phyloP scores from a whole-genome alignment of 2,329 filamentous ascomycete genomes.

The Colletotrichum trifolii region DNA sequence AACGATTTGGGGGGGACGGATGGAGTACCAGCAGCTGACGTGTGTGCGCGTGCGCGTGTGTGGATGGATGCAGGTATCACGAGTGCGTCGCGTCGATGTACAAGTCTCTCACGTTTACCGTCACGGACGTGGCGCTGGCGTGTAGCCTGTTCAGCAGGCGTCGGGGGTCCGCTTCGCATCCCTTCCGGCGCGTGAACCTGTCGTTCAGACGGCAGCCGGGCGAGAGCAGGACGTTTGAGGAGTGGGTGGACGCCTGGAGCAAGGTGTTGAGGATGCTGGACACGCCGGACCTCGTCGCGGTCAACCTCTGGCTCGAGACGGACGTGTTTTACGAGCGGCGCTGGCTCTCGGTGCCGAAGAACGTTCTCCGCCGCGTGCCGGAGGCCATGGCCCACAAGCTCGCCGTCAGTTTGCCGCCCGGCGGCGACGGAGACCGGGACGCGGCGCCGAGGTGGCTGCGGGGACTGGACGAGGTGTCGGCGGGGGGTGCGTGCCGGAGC shows the following conservation, averaged over 20 bases:
- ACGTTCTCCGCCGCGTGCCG: constrained; percentile 27
- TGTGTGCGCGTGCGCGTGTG: too few relatives aligned
- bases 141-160: constrained; percentile 13
- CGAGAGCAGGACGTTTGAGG: constrained; percentile 20
- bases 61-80: constrained; percentile 1
- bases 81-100: constrained; percentile 22
- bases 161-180: background rate
- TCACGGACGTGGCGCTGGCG: constrained; percentile 28
- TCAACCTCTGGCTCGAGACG: constrained; percentile 30
- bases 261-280: constrained; percentile 13
- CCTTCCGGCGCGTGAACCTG: constrained; percentile 25
- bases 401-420: constrained; percentile 31
- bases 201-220: constrained; percentile 17
- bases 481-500: background rate
- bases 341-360: constrained; percentile 27
- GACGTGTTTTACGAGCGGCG: constrained; percentile 28
- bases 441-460: constrained; percentile 14
- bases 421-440: constrained; percentile 24
- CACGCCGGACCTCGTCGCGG: background rate
- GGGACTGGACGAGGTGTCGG: constrained; percentile 1
- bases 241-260: constrained; percentile 27
- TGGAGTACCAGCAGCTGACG: background rate
- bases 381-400: constrained; percentile 29
- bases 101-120: constrained; percentile 16
- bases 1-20: too few relatives aligned